Evolutionary conservation across 225 moss, liverwort and hornwort species (phyloP).

Genomic region (Pleurozium schreberi): DNA sequence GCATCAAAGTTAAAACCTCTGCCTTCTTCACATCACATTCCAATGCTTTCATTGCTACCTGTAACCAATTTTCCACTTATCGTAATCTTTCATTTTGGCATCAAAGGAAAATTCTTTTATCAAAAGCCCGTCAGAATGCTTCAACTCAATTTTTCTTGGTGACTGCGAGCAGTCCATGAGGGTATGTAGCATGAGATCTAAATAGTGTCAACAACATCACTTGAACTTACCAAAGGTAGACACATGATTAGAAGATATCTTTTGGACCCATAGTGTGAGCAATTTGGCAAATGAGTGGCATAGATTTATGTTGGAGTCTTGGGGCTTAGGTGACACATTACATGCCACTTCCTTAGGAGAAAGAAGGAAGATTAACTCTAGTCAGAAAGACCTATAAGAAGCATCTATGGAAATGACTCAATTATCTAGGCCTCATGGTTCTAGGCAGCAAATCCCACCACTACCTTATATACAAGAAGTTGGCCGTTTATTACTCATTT

Average conservation of each 20-base stretch:
- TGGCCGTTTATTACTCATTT: background rate
- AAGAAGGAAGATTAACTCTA: no score
- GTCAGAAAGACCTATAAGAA: no score
- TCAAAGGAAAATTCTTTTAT: background rate
- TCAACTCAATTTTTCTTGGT: background rate
- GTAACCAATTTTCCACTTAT: background rate
- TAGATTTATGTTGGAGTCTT: background rate
- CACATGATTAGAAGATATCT: background rate
- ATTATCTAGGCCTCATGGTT: no score
- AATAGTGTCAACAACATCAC: background rate
- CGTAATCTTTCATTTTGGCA: background rate
- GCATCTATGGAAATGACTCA: no score
- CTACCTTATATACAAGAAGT: background rate
- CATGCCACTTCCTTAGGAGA: background rate
- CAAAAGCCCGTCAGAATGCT: background rate
- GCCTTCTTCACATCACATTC: constrained; percentile 58
- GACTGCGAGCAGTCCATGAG: background rate
- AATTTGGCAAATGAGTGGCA: background rate
- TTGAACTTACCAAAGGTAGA: background rate
- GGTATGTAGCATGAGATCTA: background rate
- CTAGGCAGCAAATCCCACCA: background rate
- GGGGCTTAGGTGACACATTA: background rate
- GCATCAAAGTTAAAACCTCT: constrained; percentile 53
- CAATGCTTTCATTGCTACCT: constrained; percentile 72
- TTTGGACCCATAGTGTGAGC: background rate